A percentile compares a stretch with the other conserved stretches of the same genome.
These are phyloP conservation scores for Haematococcus lacustris DNA, from an alignment of 139 green algal species.

Conservation along the genomic window DNA sequence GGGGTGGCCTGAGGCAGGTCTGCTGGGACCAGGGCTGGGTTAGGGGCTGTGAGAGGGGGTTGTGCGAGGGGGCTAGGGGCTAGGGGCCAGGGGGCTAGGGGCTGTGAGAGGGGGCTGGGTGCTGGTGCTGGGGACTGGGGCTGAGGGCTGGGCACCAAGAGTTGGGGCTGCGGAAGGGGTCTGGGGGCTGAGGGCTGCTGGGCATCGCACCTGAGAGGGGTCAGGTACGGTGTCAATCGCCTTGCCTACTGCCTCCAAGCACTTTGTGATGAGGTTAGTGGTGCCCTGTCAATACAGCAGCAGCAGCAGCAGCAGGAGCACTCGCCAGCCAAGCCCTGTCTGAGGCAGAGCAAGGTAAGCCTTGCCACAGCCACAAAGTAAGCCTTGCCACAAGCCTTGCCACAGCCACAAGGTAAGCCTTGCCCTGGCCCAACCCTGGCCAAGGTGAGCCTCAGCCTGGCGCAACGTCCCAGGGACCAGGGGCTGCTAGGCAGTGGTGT, in stretches of 20 bases:
- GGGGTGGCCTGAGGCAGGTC: too few relatives aligned
- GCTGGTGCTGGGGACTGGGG: not conserved
- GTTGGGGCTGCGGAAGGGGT: not conserved
- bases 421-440: not conserved
- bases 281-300: slow-evolving; percentile 51
- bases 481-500: too few relatives aligned
- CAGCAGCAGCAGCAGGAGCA: not conserved
- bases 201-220: slow-evolving; percentile 56
- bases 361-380: not conserved
- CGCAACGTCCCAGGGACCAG: too few relatives aligned
- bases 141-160: not conserved
- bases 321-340: too few relatives aligned
- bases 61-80: not conserved
- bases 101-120: not conserved
- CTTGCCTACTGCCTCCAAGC: slow-evolving; percentile 74
- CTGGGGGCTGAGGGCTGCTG: not conserved
- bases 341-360: not conserved
- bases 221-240: slow-evolving; percentile 80
- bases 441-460: too few relatives aligned
- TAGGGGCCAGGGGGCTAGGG: not conserved
- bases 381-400: not conserved
- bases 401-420: not conserved
- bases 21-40: not conserved
- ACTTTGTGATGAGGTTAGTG: slow-evolving; percentile 94
- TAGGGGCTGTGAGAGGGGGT: not conserved